A percentile compares a stretch with the other conserved stretches of the same genome.
phyloP scores from a whole-genome alignment of 176 grass and related monocot genomes.

The Triticum dicoccoides region DNA sequence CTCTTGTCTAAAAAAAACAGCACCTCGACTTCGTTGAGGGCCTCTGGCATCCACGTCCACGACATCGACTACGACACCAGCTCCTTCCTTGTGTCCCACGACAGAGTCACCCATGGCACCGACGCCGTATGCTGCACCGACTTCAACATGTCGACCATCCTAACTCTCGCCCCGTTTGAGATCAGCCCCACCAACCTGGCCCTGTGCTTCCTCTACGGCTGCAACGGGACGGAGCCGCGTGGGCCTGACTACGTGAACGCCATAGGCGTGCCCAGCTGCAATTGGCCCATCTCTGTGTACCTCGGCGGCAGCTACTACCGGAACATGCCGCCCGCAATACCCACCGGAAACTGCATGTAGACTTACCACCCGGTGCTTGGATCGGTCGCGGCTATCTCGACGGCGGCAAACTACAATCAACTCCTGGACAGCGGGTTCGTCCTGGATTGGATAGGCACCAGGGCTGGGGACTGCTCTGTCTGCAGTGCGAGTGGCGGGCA shows the following conservation, averaged over 20 bases:
- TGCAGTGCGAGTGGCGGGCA: too few species aligned
- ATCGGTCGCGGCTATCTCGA: too few species aligned
- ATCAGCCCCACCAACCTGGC: constrained; percentile 16
- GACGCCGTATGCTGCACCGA: constrained; percentile 26
- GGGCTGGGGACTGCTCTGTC: too few species aligned
- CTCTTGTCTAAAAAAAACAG: too few species aligned
- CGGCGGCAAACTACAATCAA: too few species aligned
- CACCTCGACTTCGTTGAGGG: background rate
- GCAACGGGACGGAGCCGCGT: background rate
- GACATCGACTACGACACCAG: constrained; percentile 17
- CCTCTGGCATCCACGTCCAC: constrained; percentile 2
- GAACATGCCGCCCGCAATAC: background rate
- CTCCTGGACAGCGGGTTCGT: too few species aligned
- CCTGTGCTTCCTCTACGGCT: constrained; percentile 51
- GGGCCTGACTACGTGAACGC: background rate
- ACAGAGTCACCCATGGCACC: background rate
- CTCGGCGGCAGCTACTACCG: constrained; percentile 10
- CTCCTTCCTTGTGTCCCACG: constrained; percentile 25
- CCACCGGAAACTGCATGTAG: background rate
- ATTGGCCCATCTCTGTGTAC: background rate
- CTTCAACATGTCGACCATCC: constrained; percentile 42
- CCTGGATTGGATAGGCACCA: background rate
- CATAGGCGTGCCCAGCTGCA: background rate
- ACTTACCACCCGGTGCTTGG: constrained; percentile 32
- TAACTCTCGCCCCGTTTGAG: constrained; percentile 21